Conservation (phyloP, 768 basidiomycete genomes). For the Sporobolomyces pararoseus region DNA sequence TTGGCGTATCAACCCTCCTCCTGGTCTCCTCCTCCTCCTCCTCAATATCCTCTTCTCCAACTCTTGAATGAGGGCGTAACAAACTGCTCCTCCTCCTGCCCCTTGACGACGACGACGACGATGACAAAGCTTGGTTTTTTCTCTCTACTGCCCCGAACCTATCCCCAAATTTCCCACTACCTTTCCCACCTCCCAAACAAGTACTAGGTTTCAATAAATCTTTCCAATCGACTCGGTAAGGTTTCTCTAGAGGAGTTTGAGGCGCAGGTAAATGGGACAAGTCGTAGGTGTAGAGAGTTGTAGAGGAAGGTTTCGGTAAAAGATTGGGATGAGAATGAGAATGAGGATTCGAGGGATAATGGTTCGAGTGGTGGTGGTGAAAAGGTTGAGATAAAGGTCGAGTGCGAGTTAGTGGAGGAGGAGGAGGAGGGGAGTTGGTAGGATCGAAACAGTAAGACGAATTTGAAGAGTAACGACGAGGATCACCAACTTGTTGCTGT, state of each 20-base stretch:
- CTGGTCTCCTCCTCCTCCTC: neutral
- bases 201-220: constrained; percentile 13
- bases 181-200: constrained; percentile 17
- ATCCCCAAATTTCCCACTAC: constrained; percentile 28
- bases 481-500: neutral
- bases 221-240: neutral
- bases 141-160: constrained; percentile 17
- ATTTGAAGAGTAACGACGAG: neutral
- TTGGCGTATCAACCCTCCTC: neutral
- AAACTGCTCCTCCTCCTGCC: too few relatives aligned
- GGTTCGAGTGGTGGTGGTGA: neutral
- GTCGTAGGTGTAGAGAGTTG: constrained; percentile 18
- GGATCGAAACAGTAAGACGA: neutral
- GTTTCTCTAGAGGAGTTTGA: constrained; percentile 13
- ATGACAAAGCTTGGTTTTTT: too few relatives aligned
- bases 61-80: too few relatives aligned
- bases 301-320: neutral
- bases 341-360: neutral
- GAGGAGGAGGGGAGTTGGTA: neutral
- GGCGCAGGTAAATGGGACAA: constrained; percentile 32
- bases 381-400: neutral
- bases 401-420: neutral
- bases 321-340: neutral
- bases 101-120: too few relatives aligned
- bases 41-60: too few relatives aligned